Percentiles rank a stretch among this genome's conserved stretches.
phyloP scores from a whole-genome alignment of 2,329 filamentous ascomycete genomes.

The Lecanosticta acicola region DNA sequence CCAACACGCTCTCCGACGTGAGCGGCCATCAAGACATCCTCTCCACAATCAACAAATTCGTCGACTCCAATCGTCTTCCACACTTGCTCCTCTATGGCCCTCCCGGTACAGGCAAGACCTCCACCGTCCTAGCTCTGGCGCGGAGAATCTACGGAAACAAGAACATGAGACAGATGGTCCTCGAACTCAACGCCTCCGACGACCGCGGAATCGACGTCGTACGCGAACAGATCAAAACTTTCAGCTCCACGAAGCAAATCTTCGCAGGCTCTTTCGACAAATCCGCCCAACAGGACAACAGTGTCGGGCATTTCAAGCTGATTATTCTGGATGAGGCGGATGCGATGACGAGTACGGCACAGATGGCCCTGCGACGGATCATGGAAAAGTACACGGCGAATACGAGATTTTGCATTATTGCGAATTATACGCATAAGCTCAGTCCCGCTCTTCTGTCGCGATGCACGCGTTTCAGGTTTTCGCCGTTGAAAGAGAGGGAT shows the following conservation, averaged over 20 bases:
- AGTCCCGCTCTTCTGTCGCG: slow-evolving; percentile 86
- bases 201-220: slow-evolving; percentile 98
- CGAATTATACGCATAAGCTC: slow-evolving; percentile 97
- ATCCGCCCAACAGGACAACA: slow-evolving; percentile 27
- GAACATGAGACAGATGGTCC: slow-evolving; percentile 96
- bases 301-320: slow-evolving; percentile 77
- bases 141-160: slow-evolving; percentile 84
- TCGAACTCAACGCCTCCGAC: slow-evolving; percentile 95
- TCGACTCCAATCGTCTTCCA: slow-evolving; percentile 87
- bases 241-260: slow-evolving; percentile 96
- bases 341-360: slow-evolving; percentile 97
- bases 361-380: slow-evolving; percentile 93
- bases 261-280: slow-evolving; percentile 53
- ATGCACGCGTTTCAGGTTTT: slow-evolving; percentile 93
- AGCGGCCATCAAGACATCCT: slow-evolving; percentile 97
- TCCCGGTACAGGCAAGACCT: slow-evolving; percentile 95
- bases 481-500: slow-evolving; percentile 81
- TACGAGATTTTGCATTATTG: slow-evolving; percentile 95
- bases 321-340: slow-evolving; percentile 99
- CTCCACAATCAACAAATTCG: slow-evolving; percentile 94
- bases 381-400: slow-evolving; percentile 99
- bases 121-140: slow-evolving; percentile 87
- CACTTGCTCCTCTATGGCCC: slow-evolving; percentile 96
- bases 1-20: slow-evolving; percentile 81
- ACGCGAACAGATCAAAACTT: slow-evolving; percentile 98